Base-by-base conservation (phyloP, 2,329 filamentous ascomycete species). In the Fusarium sacchari region DNA sequence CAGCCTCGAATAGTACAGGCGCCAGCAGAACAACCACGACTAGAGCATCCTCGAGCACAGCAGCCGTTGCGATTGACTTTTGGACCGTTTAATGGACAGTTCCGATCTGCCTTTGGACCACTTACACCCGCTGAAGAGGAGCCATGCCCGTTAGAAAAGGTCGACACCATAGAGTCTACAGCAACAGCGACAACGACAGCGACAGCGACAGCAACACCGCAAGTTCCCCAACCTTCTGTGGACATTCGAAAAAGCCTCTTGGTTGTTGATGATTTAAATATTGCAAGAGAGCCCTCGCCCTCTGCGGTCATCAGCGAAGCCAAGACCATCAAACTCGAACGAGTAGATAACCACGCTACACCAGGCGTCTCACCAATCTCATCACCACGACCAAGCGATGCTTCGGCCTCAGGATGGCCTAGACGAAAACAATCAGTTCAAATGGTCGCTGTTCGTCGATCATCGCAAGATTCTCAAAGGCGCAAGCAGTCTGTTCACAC, bases 101-200 rank as follows among this genome's bases (percentile, higher is more conserved):
- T 73, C 15, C 60, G 30, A 17, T 64, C 71, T 26, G 40, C 71
- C 11, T 69, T 74, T 30, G 34, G 49, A 17, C 59, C 67, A 62
- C 67, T 73, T 68, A 69, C 71, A 52, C 67, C 71, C 20, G 71
- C 71, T 17, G 62, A 71, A 42, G 71, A 73, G 44, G 71, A 74
- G 39, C 52, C 64, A 28, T 40, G n/a, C 24, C 37, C 64, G 20
- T 17, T 72, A 4, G 62, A 64, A 18, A 36, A 46, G 17, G 20
- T 50, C 20, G 24, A 64, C 42, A 37, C 46, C 13, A 26, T 46
- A 11, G 62, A 34, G 20, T 15, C 56, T 22, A 22, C 46, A 24
- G 15, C 34, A 36, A 55, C 30, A 40, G 17, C 24, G 40, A 50
- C 32, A 32, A n/a, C n/a, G n/a, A n/a, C n/a, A n/a, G n/a, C 28